These are phyloP conservation scores for Aspergillus pseudoglaucus DNA, from an alignment of 2,329 filamentous ascomycete species.

Conservation along the genomic window DNA sequence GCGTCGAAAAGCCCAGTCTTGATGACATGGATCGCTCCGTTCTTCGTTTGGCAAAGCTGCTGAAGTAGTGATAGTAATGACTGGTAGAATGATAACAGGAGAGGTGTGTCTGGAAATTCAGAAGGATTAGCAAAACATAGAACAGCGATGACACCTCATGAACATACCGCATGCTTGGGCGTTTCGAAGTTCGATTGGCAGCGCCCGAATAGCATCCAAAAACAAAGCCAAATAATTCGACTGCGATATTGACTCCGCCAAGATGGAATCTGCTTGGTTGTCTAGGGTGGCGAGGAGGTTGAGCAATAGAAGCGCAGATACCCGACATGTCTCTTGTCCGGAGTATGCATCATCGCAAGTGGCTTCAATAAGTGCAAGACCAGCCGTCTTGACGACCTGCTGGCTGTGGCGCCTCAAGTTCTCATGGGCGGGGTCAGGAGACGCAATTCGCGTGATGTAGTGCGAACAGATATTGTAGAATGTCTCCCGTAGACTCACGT, in stretches of 20 bases:
- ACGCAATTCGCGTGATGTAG: constrained; percentile 64
- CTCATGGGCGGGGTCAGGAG: constrained; percentile 44
- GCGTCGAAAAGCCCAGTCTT: constrained; percentile 82
- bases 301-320: constrained; percentile 79
- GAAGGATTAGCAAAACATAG: constrained; percentile 3
- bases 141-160: not conserved
- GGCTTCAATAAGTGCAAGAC: constrained; percentile 74
- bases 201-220: constrained; percentile 74
- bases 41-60: constrained; percentile 72
- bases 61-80: constrained; percentile 77
- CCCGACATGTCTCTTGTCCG: constrained; percentile 72
- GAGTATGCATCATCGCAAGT: constrained; percentile 90
- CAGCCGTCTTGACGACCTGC: constrained; percentile 69
- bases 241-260: constrained; percentile 72
- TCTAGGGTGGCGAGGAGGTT: constrained; percentile 69
- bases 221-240: constrained; percentile 89
- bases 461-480: constrained; percentile 91
- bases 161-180: constrained; percentile 51
- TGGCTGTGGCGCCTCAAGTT: constrained; percentile 47
- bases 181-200: constrained; percentile 65
- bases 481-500: constrained; percentile 66
- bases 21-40: constrained; percentile 80
- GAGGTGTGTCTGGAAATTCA: constrained; percentile 46
- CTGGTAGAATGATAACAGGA: constrained; percentile 57
- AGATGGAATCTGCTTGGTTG: constrained; percentile 62